These are phyloP conservation scores for Spathaspora girioi DNA, from an alignment of 805 yeast genomes.

Conservation along the genomic window DNA sequence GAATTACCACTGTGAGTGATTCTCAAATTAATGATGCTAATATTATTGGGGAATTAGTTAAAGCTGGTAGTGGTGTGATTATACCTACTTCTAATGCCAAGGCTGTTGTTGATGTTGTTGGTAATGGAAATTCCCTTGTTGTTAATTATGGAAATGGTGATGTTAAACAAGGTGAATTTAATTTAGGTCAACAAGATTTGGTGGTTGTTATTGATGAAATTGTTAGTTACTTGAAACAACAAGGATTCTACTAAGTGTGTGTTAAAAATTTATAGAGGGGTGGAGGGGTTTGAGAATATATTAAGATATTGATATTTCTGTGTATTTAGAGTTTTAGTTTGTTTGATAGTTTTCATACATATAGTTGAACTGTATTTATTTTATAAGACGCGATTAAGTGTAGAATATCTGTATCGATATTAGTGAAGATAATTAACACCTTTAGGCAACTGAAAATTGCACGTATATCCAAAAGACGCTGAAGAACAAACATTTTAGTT, in stretches of 20 bases:
- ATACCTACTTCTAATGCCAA: constrained; percentile 45
- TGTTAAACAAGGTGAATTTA: constrained; percentile 10
- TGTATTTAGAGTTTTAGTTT: not conserved
- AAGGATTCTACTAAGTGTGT: constrained; percentile 62
- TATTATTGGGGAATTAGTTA: constrained; percentile 70
- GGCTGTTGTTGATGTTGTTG: constrained; percentile 54
- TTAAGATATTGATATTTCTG: too few species aligned
- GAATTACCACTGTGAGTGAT: constrained; percentile 55
- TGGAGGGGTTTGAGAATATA: too few species aligned
- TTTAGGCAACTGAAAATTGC: too few species aligned
- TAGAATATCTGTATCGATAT: too few species aligned
- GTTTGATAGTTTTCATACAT: too few species aligned
- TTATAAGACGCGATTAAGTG: too few species aligned
- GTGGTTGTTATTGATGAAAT: constrained; percentile 62
- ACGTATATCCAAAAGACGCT: too few species aligned
- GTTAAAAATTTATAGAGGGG: too few species aligned
- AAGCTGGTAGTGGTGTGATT: constrained; percentile 91
- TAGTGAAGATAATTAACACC: too few species aligned
- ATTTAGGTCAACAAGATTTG: constrained; percentile 17
- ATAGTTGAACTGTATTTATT: too few species aligned
- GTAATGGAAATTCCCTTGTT: constrained; percentile 53
- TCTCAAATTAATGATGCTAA: constrained; percentile 39
- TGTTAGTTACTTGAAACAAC: constrained; percentile 69
- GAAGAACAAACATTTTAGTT: too few species aligned
- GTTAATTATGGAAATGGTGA: constrained; percentile 18